phyloP scores from a whole-genome alignment of 495 filamentous ascomycete genomes.

The Lasiosphaeriaceae sp. region DNA sequence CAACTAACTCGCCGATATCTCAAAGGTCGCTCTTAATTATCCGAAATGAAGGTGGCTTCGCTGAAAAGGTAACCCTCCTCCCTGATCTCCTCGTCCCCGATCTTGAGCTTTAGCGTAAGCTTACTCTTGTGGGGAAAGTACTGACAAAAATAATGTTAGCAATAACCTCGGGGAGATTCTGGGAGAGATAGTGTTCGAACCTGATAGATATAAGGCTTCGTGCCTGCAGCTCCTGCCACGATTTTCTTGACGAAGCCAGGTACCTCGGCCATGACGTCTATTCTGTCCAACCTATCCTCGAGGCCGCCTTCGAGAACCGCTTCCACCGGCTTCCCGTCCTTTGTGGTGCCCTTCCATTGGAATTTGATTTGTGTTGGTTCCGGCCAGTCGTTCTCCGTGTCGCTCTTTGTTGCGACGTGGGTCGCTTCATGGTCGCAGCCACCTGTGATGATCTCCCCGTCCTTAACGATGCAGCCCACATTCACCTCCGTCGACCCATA shows the following conservation, averaged over 20 bases:
- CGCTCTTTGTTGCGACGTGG: constrained; percentile 65
- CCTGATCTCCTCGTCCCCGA: constrained; percentile 68
- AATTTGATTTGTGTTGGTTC: constrained; percentile 74
- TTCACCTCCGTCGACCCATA: constrained; percentile 87
- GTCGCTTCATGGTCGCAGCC: constrained; percentile 56
- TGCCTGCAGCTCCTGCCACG: constrained; percentile 79
- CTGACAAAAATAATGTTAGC: constrained; percentile 47
- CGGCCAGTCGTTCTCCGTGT: constrained; percentile 82
- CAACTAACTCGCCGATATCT: neutral
- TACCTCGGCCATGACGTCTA: constrained; percentile 96
- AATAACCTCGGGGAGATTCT: neutral
- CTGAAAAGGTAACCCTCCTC: constrained; percentile 76
- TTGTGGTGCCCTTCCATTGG: constrained; percentile 72
- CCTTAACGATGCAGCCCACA: constrained; percentile 76
- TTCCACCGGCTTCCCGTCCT: constrained; percentile 66
- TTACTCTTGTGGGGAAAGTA: constrained; percentile 54
- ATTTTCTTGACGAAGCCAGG: constrained; percentile 93
- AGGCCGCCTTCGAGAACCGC: constrained; percentile 67
- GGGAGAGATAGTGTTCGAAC: constrained; percentile 41
- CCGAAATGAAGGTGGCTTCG: constrained; percentile 90
- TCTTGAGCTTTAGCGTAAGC: constrained; percentile 72
- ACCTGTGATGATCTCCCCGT: constrained; percentile 74
- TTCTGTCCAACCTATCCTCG: constrained; percentile 70
- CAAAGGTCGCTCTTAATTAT: constrained; percentile 13
- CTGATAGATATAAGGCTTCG: constrained; percentile 97